Percentiles rank a stretch among this genome's conserved stretches.
Evolutionary conservation across 345 rosid genomes (phyloP).

Genomic region (Microthlaspi erraticum): DNA sequence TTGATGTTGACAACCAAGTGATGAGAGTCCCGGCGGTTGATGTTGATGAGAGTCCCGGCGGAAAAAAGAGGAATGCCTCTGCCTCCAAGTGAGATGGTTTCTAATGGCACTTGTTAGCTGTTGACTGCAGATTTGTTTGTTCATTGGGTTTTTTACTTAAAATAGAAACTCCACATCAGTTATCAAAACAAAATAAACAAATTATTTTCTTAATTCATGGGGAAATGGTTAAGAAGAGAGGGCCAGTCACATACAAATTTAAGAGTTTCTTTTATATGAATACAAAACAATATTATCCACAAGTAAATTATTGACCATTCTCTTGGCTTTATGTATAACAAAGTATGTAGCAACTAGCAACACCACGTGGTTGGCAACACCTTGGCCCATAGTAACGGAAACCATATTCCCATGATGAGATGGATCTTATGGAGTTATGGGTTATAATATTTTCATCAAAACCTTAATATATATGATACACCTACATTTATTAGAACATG

Average conservation of each 20-base stretch:
- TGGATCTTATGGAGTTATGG: conserved; percentile 30
- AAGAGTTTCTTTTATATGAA: background rate
- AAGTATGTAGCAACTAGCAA: conserved; percentile 21
- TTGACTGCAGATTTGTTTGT: conserved; percentile 43
- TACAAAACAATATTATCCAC: conserved; percentile 42
- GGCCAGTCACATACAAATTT: background rate
- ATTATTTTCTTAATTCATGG: too few species aligned
- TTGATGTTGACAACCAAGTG: too few species aligned
- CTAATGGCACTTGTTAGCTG: conserved; percentile 60
- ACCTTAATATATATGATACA: conserved; percentile 17
- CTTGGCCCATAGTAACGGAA: conserved; percentile 36
- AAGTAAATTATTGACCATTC: conserved; percentile 38
- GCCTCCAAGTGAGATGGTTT: conserved; percentile 53
- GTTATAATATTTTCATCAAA: conserved; percentile 19
- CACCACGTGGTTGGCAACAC: conserved; percentile 38
- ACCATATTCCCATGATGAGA: conserved; percentile 37
- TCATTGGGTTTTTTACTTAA: too few species aligned
- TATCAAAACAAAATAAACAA: too few species aligned
- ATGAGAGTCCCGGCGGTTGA: too few species aligned
- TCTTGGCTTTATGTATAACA: conserved; percentile 20
- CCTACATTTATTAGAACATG: conserved; percentile 32
- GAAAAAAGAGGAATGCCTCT: conserved; percentile 32
- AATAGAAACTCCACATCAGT: too few species aligned
- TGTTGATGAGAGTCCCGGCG: too few species aligned
- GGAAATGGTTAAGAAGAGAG: too few species aligned